A percentile compares a stretch with the other conserved stretches of the same genome.
phyloP scores from a whole-genome alignment of 768 basidiomycete genomes.

The Stropharia rugosoannulata region DNA sequence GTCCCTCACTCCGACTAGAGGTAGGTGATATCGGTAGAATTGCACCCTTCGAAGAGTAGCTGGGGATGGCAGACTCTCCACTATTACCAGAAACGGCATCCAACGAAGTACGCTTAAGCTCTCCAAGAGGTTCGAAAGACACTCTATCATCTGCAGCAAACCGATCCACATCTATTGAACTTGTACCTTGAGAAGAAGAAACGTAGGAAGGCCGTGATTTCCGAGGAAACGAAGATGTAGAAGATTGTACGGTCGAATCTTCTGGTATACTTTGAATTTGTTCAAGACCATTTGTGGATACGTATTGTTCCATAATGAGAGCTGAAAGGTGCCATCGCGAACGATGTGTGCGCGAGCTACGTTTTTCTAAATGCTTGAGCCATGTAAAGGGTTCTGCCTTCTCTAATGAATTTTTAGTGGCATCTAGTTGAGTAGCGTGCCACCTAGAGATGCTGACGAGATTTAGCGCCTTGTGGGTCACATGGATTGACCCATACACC shows the following conservation, averaged over 20 bases:
- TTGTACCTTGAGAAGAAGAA: slow-evolving; percentile 16
- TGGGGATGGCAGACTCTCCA: slow-evolving; percentile 38
- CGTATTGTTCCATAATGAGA: slow-evolving; percentile 65
- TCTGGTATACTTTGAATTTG: slow-evolving; percentile 47
- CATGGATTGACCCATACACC: slow-evolving; percentile 39
- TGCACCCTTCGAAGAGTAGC: slow-evolving; percentile 28
- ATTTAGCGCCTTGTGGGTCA: slow-evolving; percentile 34
- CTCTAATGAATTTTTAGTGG: slow-evolving; percentile 54
- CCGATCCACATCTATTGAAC: slow-evolving; percentile 3
- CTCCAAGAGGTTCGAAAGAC: slow-evolving; percentile 58
- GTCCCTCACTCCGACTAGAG: slow-evolving; percentile 12
- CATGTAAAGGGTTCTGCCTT: slow-evolving; percentile 71
- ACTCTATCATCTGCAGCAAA: slow-evolving; percentile 42
- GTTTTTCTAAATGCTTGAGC: slow-evolving; percentile 66
- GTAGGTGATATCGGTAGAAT: slow-evolving; percentile 15
- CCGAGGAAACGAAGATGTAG: slow-evolving; percentile 15
- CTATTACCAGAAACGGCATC: slow-evolving; percentile 45
- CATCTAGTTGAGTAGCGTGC: slow-evolving; percentile 50
- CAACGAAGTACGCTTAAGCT: slow-evolving; percentile 45
- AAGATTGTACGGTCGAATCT: slow-evolving; percentile 23
- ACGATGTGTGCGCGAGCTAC: slow-evolving; percentile 29
- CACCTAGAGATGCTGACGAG: slow-evolving; percentile 55
- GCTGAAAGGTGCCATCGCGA: slow-evolving; percentile 68
- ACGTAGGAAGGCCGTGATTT: slow-evolving; percentile 20
- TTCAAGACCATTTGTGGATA: slow-evolving; percentile 38